Conservation (phyloP, 768 basidiomycete genomes). For the Rhodosporidiobolus odoratus region DNA sequence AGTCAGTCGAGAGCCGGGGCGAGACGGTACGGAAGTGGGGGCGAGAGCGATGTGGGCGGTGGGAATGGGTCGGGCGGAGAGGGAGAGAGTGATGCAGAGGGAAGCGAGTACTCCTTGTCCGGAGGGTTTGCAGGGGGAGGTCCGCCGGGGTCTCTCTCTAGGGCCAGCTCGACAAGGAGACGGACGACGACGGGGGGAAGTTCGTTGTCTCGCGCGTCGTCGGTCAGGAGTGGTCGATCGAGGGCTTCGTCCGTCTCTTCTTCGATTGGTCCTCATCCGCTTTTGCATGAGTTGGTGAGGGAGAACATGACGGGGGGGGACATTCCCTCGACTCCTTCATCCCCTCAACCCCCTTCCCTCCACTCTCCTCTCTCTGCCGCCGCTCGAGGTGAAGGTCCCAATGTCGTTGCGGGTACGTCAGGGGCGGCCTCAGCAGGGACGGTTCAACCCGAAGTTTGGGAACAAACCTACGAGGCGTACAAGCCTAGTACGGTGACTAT, state of each 20-base stretch:
- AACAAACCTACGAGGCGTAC: constrained; percentile 30
- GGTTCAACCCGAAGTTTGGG: constrained; percentile 7
- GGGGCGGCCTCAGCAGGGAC: background rate
- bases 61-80: background rate
- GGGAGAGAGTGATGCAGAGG: background rate
- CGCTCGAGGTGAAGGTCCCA: background rate
- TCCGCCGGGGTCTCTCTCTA: background rate
- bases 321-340: background rate
- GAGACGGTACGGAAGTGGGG: constrained; percentile 11
- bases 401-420: background rate
- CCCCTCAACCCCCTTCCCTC: too few relatives aligned
- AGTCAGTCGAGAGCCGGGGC: background rate
- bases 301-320: constrained; percentile 34
- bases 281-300: constrained; percentile 25
- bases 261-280: constrained; percentile 16
- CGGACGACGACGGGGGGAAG: background rate
- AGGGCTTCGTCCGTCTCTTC: background rate
- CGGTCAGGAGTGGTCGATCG: constrained; percentile 8
- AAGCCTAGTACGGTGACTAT: constrained; percentile 10
- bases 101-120: background rate
- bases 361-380: background rate
- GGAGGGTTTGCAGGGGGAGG: background rate
- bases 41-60: constrained; percentile 10
- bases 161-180: background rate
- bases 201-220: constrained; percentile 9